Conservation (phyloP, 345 rosid genomes). For the Bruguiera parviflora region DNA sequence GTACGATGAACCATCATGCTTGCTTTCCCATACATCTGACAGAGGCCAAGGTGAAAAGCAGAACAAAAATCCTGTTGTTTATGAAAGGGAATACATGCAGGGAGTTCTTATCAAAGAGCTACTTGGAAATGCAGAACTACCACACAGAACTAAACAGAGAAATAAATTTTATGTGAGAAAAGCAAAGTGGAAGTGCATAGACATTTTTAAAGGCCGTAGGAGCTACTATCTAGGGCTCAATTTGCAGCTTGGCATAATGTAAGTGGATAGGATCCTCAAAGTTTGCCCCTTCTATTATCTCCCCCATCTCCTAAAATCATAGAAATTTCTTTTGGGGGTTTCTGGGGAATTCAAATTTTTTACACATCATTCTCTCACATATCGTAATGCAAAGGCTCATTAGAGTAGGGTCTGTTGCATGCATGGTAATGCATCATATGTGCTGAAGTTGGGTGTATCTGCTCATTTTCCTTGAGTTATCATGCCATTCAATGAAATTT, state of each 20-base stretch:
- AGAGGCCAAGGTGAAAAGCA: conserved; percentile 46
- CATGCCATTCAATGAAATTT: not conserved
- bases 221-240: conserved; percentile 75
- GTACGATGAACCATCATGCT: conserved; percentile 34
- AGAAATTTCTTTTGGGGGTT: not conserved
- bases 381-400: too few relatives aligned
- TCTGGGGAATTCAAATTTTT: too few relatives aligned
- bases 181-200: conserved; percentile 40
- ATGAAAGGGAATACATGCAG: conserved; percentile 90
- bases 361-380: too few relatives aligned
- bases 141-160: conserved; percentile 40
- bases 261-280: conserved; percentile 18
- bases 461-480: not conserved
- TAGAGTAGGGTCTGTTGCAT: not conserved
- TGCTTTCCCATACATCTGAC: conserved; percentile 31
- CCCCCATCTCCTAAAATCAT: not conserved
- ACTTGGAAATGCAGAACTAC: conserved; percentile 31
- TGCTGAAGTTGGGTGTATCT: not conserved
- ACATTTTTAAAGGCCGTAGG: conserved; percentile 41
- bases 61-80: conserved; percentile 36
- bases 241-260: conserved; percentile 98
- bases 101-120: conserved; percentile 77
- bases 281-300: not conserved
- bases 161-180: conserved; percentile 43
- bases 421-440: not conserved